Conservation (phyloP, 352 stramenopile genomes). For the Phytophthora fragariae region DNA sequence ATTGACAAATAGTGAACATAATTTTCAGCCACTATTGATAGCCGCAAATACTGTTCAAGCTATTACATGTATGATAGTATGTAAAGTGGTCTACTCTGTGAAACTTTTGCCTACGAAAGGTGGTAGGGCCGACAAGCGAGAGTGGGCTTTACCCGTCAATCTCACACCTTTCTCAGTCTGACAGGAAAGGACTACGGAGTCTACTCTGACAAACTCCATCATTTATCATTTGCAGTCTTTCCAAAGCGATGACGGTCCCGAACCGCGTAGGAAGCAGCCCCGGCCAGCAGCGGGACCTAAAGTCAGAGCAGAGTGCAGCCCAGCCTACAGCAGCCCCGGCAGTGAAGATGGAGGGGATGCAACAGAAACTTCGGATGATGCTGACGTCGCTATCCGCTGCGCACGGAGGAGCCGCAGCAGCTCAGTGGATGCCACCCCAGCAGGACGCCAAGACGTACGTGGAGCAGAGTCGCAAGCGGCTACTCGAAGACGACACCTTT, state of each 20-base stretch:
- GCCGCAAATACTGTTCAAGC: too few species aligned
- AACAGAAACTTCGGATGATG: constrained; percentile 40
- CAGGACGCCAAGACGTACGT: constrained; percentile 30
- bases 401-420: constrained; percentile 6
- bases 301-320: constrained; percentile 7
- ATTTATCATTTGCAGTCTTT: constrained; percentile 25
- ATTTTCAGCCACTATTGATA: too few species aligned
- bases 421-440: constrained; percentile 13
- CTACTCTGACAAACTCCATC: too few species aligned
- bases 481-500: constrained; percentile 46
- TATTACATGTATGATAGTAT: too few species aligned
- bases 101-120: too few species aligned
- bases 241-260: constrained; percentile 61
- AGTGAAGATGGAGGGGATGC: constrained; percentile 9
- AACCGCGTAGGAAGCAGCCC: constrained; percentile 62
- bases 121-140: too few species aligned
- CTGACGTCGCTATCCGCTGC: constrained; percentile 29
- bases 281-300: constrained; percentile 37
- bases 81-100: too few species aligned
- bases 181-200: too few species aligned
- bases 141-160: too few species aligned
- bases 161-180: too few species aligned
- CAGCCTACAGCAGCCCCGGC: neutral
- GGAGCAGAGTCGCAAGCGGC: constrained; percentile 31
- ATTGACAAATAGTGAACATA: too few species aligned